Base-by-base conservation (phyloP, 2,329 filamentous ascomycete genomes). In the Trichoderma citrinoviride region DNA sequence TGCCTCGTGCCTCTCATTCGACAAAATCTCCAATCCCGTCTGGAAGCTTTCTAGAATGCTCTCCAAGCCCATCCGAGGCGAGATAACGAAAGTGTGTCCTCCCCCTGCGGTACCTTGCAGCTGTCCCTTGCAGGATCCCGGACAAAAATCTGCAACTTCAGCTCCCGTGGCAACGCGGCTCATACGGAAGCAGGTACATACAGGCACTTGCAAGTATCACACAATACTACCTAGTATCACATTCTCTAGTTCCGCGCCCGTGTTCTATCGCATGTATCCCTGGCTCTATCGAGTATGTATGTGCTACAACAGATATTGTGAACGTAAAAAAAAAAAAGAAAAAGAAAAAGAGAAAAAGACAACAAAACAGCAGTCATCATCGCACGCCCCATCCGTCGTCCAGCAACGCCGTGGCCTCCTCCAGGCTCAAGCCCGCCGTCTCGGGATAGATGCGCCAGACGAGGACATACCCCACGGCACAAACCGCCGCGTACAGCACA, bases 371-470 rank as follows among this genome's bases (percentile, higher is more conserved):
- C n/a, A 27, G 19, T 75, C 80, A 25, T 75, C 80, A 81, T 68
- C 78, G 77, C 25, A 92, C 87, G 0, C 91, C 91, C 89, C 89
- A 96, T 6, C 88, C 89, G 66, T 90, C 75, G 69, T 86, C 87
- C 60, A 96, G 77, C 68, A 96, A 77, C 15, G 82, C 83, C 7
- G 90, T 87, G 7, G 91, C 90, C 74, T 94, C 91, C 78, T 97
- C 93, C 7, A 97, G 79, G 67, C 87, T 88, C 73, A 96, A 76
- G 0, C 93, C 92, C 64, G 87, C 90, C 66, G 92, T 96, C 80
- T 97, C 93, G 0, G 93, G 93, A 77, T 97, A 97, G 43, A 93
- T 89, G 29, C 76, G 77, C 84, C 87, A 92, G 12, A 96, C 83
- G 7, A 83, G 79, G 23, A 82, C 72, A 83, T 91, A 95, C 0